A percentile compares a stretch with the other conserved stretches of the same genome.
Conservation (phyloP, 345 rosid species). For the Citrus trifoliata region DNA sequence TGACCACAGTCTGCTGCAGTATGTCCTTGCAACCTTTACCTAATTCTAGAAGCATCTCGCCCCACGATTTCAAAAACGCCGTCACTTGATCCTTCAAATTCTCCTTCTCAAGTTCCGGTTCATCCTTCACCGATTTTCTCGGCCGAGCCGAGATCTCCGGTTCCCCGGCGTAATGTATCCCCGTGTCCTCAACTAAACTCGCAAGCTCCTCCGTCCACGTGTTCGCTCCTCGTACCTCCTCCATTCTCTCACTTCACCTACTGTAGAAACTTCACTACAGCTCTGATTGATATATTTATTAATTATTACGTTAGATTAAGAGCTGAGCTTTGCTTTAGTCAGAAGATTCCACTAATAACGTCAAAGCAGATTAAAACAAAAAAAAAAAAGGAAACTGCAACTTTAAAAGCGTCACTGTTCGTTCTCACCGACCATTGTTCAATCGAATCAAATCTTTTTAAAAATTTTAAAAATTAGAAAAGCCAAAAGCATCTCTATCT, state of each 20-base stretch:
- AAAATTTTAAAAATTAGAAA: slow-evolving; percentile 13
- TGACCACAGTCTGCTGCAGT: slow-evolving; percentile 54
- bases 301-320: slow-evolving; percentile 1
- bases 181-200: slow-evolving; percentile 56
- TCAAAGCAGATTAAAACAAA: slow-evolving; percentile 23
- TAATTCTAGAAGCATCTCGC: slow-evolving; percentile 77
- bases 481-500: slow-evolving; percentile 16
- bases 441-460: slow-evolving; percentile 36
- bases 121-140: slow-evolving; percentile 10
- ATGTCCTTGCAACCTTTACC: slow-evolving; percentile 76
- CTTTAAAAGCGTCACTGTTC: slow-evolving; percentile 52
- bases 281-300: slow-evolving; percentile 3
- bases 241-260: slow-evolving; percentile 38
- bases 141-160: slow-evolving; percentile 17
- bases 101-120: slow-evolving; percentile 40
- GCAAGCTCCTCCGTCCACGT: slow-evolving; percentile 81
- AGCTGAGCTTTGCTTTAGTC: slow-evolving; percentile 14
- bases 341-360: slow-evolving; percentile 17
- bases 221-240: slow-evolving; percentile 48
- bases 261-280: slow-evolving; percentile 11
- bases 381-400: slow-evolving; percentile 22
- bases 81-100: slow-evolving; percentile 61
- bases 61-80: slow-evolving; percentile 86
- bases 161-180: slow-evolving; percentile 40
- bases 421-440: slow-evolving; percentile 33